phyloP scores from a whole-genome alignment of 179 eudicot genomes.

The Heliamphora ciliata region DNA sequence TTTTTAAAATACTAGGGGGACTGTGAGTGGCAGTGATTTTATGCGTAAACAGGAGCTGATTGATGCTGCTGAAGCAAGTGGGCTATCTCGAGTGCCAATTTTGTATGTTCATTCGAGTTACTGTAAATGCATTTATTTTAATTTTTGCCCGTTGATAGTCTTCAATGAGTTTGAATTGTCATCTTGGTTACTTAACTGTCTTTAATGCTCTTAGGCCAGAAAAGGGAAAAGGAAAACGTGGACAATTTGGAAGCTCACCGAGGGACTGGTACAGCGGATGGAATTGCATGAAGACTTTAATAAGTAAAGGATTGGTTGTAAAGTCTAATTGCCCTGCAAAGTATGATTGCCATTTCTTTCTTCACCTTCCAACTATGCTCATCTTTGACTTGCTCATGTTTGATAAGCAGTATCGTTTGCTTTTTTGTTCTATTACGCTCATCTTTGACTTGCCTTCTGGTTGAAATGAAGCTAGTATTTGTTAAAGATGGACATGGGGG shows the following conservation, averaged over 20 bases:
- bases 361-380: background rate
- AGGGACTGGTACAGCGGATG: conserved; percentile 96
- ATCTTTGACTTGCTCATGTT: conserved; percentile 5
- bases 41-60: conserved; percentile 85
- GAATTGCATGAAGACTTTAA: conserved; percentile 77
- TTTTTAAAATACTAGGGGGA: conserved; percentile 36
- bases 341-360: conserved; percentile 39
- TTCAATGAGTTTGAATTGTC: conserved; percentile 13
- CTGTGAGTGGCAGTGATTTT: conserved; percentile 41
- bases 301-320: conserved; percentile 65
- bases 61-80: conserved; percentile 96
- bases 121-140: conserved; percentile 5
- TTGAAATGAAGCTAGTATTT: background rate
- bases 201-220: conserved; percentile 58
- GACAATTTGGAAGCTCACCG: conserved; percentile 72
- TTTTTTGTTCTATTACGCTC: background rate
- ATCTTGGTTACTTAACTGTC: conserved; percentile 3
- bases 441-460: background rate
- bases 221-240: conserved; percentile 64
- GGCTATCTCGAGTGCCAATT: conserved; percentile 85
- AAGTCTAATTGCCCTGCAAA: conserved; percentile 90
- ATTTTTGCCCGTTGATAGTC: background rate
- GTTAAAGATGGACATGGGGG: background rate
- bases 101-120: conserved; percentile 36
- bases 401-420: background rate